Percentiles rank a stretch among this genome's conserved stretches.
phyloP scores from a whole-genome alignment of 176 grass and related monocot genomes.

The Musa schizocarpa region DNA sequence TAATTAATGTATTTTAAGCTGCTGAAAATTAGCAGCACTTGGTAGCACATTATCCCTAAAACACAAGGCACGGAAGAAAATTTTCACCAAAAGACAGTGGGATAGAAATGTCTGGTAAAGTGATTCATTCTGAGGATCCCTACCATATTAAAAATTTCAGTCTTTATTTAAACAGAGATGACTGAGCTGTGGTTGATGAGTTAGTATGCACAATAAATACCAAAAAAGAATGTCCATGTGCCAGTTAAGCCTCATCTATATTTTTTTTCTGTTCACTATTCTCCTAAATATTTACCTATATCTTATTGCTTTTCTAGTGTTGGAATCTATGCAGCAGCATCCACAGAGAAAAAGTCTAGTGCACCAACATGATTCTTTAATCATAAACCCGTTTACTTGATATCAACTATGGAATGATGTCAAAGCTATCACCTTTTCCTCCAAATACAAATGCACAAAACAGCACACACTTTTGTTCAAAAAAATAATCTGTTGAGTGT shows the following conservation, averaged over 20 bases:
- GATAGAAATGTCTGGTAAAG: background rate
- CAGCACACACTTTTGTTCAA: too few species aligned
- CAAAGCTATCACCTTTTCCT: too few species aligned
- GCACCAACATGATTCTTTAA: background rate
- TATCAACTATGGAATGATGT: too few species aligned
- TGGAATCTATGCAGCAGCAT: background rate
- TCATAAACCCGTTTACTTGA: too few species aligned
- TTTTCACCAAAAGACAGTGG: background rate
- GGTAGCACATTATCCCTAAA: too few species aligned
- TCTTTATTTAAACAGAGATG: background rate
- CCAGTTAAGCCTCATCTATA: background rate
- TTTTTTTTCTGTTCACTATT: background rate
- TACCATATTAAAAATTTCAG: too few species aligned
- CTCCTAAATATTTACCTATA: background rate
- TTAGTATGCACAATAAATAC: background rate
- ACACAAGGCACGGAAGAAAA: background rate
- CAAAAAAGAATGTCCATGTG: background rate
- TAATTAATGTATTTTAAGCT: too few species aligned
- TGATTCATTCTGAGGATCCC: too few species aligned
- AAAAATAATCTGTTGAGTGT: too few species aligned
- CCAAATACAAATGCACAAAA: too few species aligned
- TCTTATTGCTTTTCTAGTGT: background rate
- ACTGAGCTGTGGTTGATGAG: background rate
- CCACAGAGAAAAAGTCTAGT: background rate
- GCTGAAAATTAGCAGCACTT: too few species aligned